phyloP scores from a whole-genome alignment of 2,329 filamentous ascomycete genomes.

The Tolypocladium guangdongense region DNA sequence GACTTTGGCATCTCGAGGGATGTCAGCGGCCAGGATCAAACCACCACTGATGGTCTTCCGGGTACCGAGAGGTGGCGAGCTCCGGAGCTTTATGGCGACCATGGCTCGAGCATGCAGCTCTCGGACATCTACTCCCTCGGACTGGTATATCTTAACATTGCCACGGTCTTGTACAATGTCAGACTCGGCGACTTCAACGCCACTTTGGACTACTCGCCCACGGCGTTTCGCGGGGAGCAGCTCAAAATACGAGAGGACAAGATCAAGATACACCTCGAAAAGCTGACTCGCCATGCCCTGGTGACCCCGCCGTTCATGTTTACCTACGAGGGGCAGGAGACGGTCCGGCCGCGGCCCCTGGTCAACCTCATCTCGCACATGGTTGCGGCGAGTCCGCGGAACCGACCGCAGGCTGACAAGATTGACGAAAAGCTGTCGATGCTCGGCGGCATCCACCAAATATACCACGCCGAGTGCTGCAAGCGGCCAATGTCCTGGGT shows the following conservation, averaged over 20 bases:
- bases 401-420: conserved; percentile 22
- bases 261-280: conserved; percentile 20
- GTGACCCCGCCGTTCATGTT: conserved; percentile 24
- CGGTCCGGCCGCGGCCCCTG: conserved; percentile 28
- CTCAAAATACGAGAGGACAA: conserved; percentile 21
- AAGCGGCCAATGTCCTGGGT: conserved; percentile 26
- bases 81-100: conserved; percentile 28
- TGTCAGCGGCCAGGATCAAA: conserved; percentile 32
- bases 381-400: conserved; percentile 19
- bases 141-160: conserved; percentile 32
- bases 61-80: conserved; percentile 34
- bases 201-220: conserved; percentile 18
- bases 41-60: conserved; percentile 28
- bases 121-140: conserved; percentile 39
- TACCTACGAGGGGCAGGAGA: conserved; percentile 24
- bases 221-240: conserved; percentile 19
- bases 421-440: conserved; percentile 30
- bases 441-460: conserved; percentile 35
- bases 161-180: conserved; percentile 30
- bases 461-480: conserved; percentile 35
- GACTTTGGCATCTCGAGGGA: conserved; percentile 39
- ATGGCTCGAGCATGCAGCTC: conserved; percentile 31
- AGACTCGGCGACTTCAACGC: conserved; percentile 28
- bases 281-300: conserved; percentile 23
- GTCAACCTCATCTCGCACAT: conserved; percentile 25